These are phyloP conservation scores for Dorcoceras hygrometricum DNA, from an alignment of 257 asterid genomes.

Conservation along the genomic window DNA sequence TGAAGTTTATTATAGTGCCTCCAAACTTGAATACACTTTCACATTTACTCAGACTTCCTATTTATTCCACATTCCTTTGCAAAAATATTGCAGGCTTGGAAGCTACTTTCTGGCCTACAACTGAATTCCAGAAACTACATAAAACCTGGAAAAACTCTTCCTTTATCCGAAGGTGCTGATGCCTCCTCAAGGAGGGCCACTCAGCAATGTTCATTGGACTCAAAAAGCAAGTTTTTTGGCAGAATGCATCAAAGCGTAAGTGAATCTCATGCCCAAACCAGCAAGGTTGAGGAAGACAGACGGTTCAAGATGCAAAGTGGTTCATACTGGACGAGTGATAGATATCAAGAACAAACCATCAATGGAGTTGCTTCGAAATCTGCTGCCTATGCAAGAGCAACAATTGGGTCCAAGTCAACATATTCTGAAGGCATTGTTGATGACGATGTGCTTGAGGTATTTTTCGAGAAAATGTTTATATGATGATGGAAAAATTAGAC, in stretches of 20 bases:
- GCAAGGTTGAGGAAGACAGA: conserved; percentile 42
- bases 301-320: conserved; percentile 30
- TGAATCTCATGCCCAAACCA: conserved; percentile 28
- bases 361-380: conserved; percentile 33
- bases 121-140: conserved; percentile 63
- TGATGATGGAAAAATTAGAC: background rate
- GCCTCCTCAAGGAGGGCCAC: conserved; percentile 43
- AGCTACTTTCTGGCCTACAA: conserved; percentile 60
- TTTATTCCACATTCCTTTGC: conserved; percentile 13
- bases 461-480: conserved; percentile 21
- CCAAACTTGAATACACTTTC: conserved; percentile 17
- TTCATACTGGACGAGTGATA: conserved; percentile 22
- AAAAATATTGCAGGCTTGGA: conserved; percentile 74
- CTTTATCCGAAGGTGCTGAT: conserved; percentile 36
- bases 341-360: conserved; percentile 32
- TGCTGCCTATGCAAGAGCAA: conserved; percentile 30
- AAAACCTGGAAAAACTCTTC: conserved; percentile 77
- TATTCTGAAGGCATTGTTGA: conserved; percentile 47
- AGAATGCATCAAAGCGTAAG: conserved; percentile 32
- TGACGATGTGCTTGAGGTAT: conserved; percentile 86
- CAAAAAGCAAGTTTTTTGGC: conserved; percentile 33
- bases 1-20: conserved; percentile 9
- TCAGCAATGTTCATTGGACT: conserved; percentile 34
- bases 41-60: conserved; percentile 3
- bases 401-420: conserved; percentile 27